phyloP scores from a whole-genome alignment of 164 flowering plant species.

The Liquidambar formosana region DNA sequence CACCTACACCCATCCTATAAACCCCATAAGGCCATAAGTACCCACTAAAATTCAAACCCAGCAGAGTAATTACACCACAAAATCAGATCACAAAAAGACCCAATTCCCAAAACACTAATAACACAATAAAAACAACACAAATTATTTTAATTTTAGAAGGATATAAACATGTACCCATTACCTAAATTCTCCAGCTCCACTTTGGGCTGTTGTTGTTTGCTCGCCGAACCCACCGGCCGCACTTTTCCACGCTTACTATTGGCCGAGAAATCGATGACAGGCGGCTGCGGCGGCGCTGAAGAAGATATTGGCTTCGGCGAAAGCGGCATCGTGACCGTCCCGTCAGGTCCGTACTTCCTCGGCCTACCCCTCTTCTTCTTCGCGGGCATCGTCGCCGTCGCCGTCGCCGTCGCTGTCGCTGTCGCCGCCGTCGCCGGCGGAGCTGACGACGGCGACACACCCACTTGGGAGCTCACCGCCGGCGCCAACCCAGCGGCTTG shows the following conservation, averaged over 20 bases:
- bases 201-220: conserved; percentile 45
- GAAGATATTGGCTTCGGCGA: conserved; percentile 81
- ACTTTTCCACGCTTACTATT: conserved; percentile 67
- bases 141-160: neutral
- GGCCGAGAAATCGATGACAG: conserved; percentile 66
- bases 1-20: conserved; percentile 25
- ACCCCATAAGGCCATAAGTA: conserved; percentile 6
- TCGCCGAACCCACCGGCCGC: conserved; percentile 55
- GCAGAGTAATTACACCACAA: conserved; percentile 1
- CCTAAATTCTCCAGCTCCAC: conserved; percentile 55
- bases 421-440: conserved; percentile 21
- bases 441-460: conserved; percentile 23
- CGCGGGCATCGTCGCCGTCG: conserved; percentile 26
- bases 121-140: conserved; percentile 8
- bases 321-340: conserved; percentile 40
- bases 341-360: conserved; percentile 73
- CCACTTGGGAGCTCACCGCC: conserved; percentile 14
- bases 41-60: conserved; percentile 10
- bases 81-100: conserved; percentile 12
- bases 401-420: conserved; percentile 26
- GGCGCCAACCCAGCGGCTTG: conserved; percentile 34
- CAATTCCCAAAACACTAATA: neutral
- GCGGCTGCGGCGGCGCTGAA: conserved; percentile 54
- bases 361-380: conserved; percentile 91
- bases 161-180: conserved; percentile 18